Base-by-base conservation (phyloP, 1,139 yeast genomes). In the Arxiozyma bovina region DNA sequence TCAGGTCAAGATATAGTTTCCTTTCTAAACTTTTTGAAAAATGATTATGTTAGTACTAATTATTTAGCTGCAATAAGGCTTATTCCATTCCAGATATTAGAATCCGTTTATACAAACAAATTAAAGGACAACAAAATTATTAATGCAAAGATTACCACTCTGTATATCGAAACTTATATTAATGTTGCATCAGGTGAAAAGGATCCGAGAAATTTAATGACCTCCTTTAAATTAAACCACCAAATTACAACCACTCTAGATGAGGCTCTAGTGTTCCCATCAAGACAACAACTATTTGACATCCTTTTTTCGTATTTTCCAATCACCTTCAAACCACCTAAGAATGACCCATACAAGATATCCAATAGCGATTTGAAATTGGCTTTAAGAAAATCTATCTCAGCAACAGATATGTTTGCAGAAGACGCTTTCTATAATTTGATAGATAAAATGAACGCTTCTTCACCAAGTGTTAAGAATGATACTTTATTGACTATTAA, bases 301-400 rank as follows among this genome's bases (percentile, higher is more conserved):
- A 82, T 87, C 42, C 77, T 90, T 45, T 93, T 93, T 67, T 93
- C 99, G 69, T 94, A 94, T 72, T 94, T 91, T 72, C 99, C 99
- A 4, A 91, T 94, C 53, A 87, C 97, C 0, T 94, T 94, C 71
- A 85, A 83, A 57, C 97, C 99, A 1, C 96, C 98, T 1, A 82
- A 86, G 56, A 85, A 87, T 66, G 96, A 91, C 68, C 96, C 96
- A 0, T 89, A 90, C 67, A 82, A 84, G 57, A 87, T 90, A 58
- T 82, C 96, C 0, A 80, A 90, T 1, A 79, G 77, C 1, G 87
- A 89, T 53, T 76, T 93, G 60, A 89, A 88, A 64, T 50, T 63
- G 9, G 77, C 80, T 11, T 73, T 93, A 54, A 75, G 70, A 62
- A 59, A 60, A 43, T 86, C 88, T 8, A 77, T 93, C 48, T 76